phyloP scores from a whole-genome alignment of 345 rosid genomes.

The Durio zibethinus region DNA sequence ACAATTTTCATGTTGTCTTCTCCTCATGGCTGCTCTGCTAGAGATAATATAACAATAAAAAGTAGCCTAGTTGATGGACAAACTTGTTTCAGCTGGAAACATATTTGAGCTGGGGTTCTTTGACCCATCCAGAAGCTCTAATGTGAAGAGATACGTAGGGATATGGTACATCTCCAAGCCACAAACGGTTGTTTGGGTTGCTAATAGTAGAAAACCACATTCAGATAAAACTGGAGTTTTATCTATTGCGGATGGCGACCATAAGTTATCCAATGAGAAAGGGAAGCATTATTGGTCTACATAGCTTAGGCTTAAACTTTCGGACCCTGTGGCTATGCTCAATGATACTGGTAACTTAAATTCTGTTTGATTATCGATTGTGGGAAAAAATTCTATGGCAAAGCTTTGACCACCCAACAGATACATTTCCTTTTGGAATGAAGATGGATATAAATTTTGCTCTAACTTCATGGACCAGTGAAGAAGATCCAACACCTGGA shows the following conservation, averaged over 20 bases:
- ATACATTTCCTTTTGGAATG: conserved; percentile 14
- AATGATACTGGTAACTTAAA: conserved; percentile 7
- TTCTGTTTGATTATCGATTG: not conserved
- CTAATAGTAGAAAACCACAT: conserved; percentile 10
- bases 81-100: conserved; percentile 28
- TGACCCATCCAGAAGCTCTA: conserved; percentile 14
- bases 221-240: not conserved
- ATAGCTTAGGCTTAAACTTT: accelerated
- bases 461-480: conserved; percentile 8
- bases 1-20: not conserved
- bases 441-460: not conserved
- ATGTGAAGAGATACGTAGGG: conserved; percentile 25
- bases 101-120: conserved; percentile 42
- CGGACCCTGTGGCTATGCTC: not conserved
- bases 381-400: not conserved
- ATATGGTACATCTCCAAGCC: conserved; percentile 33
- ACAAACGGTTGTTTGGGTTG: conserved; percentile 33
- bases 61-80: not conserved
- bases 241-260: conserved; percentile 16
- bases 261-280: not conserved
- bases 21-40: not conserved
- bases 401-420: conserved; percentile 14
- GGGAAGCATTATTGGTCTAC: not conserved
- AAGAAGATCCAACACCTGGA: conserved; percentile 4
- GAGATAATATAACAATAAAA: not conserved